phyloP scores from a whole-genome alignment of 352 stramenopile species.

The Globisporangium cylindrosporum region DNA sequence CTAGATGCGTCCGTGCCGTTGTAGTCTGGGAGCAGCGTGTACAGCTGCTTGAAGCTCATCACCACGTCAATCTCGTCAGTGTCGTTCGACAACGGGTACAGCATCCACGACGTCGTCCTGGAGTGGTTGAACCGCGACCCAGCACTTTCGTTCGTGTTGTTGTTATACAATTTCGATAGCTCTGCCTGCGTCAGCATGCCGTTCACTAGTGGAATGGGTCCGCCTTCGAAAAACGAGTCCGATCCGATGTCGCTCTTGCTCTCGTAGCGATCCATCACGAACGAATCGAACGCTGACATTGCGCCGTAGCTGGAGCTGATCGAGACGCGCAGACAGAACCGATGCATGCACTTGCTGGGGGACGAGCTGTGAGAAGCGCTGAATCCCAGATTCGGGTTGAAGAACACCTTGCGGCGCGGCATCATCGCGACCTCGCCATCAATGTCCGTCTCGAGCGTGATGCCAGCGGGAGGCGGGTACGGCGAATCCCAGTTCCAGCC shows the following conservation, averaged over 20 bases:
- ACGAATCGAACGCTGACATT: conserved; percentile 46
- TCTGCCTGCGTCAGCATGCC: conserved; percentile 25
- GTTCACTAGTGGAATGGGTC: conserved; percentile 29
- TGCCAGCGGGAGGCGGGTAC: background rate
- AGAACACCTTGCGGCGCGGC: conserved; percentile 8
- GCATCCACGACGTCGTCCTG: conserved; percentile 35
- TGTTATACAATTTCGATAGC: conserved; percentile 3
- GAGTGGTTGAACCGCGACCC: conserved; percentile 27
- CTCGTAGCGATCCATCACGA: conserved; percentile 45
- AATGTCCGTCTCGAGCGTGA: conserved; percentile 2
- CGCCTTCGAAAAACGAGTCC: conserved; percentile 6
- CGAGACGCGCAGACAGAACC: conserved; percentile 31
- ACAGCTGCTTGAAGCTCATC: conserved; percentile 60
- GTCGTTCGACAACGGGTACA: conserved; percentile 23
- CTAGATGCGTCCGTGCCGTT: conserved; percentile 16
- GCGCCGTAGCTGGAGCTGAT: conserved; percentile 49
- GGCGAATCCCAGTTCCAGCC: conserved; percentile 11
- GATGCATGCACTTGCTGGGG: conserved; percentile 2
- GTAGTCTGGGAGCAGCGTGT: conserved; percentile 43
- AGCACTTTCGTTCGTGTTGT: conserved; percentile 9
- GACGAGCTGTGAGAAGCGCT: background rate
- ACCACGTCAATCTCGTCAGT: conserved; percentile 40
- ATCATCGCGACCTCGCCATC: conserved; percentile 3
- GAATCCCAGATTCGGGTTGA: background rate
- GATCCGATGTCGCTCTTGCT: conserved; percentile 18